A percentile compares a stretch with the other conserved stretches of the same genome.
phyloP scores from a whole-genome alignment of 2,329 filamentous ascomycete species.

The Corynespora cassiicola region DNA sequence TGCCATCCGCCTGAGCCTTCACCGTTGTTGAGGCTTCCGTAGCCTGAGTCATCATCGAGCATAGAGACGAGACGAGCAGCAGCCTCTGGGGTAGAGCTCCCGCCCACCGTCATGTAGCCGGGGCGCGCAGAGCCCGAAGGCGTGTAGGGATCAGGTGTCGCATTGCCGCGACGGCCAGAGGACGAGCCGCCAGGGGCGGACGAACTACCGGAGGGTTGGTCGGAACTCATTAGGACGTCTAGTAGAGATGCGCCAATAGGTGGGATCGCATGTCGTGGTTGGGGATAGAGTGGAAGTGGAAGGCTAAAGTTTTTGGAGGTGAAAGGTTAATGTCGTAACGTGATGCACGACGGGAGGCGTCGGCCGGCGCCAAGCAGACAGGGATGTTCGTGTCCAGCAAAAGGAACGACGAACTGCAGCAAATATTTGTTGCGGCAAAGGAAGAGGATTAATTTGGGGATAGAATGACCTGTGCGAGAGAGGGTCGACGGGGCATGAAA shows the following conservation, averaged over 20 bases:
- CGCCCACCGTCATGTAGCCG: slow-evolving; percentile 87
- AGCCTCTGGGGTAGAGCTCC: slow-evolving; percentile 79
- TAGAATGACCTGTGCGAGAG: too few relatives aligned
- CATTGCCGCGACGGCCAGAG: slow-evolving; percentile 30
- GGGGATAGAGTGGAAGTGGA: slow-evolving; percentile 8
- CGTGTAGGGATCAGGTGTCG: slow-evolving; percentile 28
- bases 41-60: slow-evolving; percentile 88
- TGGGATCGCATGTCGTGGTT: slow-evolving; percentile 38
- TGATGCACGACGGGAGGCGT: slow-evolving; percentile 10
- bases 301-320: slow-evolving; percentile 13
- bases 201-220: slow-evolving; percentile 27
- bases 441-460: too few relatives aligned
- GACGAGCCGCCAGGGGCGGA: slow-evolving; percentile 33
- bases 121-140: slow-evolving; percentile 51
- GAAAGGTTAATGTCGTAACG: slow-evolving; percentile 24
- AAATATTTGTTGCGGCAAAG: too few relatives aligned
- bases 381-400: slow-evolving; percentile 4
- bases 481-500: too few relatives aligned
- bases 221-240: slow-evolving; percentile 34
- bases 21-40: slow-evolving; percentile 74
- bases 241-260: slow-evolving; percentile 19
- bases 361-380: slow-evolving; percentile 15
- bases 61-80: slow-evolving; percentile 81
- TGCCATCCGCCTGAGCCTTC: slow-evolving; percentile 65
- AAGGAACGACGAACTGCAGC: too few relatives aligned